Evolutionary conservation across 2,329 filamentous ascomycete genomes (phyloP).

Genomic region (Davidsoniella virescens): DNA sequence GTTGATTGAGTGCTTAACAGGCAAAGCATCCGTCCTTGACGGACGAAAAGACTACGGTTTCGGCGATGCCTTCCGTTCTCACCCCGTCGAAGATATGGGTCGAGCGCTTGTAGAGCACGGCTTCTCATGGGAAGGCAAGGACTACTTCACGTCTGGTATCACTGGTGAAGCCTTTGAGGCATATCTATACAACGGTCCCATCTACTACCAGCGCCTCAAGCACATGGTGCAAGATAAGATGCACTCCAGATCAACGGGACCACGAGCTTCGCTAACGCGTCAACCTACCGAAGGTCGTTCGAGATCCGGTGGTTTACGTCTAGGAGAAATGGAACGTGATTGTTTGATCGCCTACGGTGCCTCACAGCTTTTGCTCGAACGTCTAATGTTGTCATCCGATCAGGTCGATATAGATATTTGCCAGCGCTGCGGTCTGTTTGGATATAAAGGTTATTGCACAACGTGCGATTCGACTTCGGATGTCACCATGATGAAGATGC

Average conservation of each 20-base stretch:
- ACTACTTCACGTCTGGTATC: constrained; percentile 88
- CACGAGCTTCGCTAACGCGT: constrained; percentile 77
- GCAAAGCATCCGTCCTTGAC: constrained; percentile 78
- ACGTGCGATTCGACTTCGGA: constrained; percentile 73
- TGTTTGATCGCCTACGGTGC: constrained; percentile 95
- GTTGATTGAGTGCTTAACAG: constrained; percentile 84
- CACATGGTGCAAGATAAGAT: constrained; percentile 99
- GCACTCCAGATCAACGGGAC: constrained; percentile 86
- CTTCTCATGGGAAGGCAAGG: constrained; percentile 94
- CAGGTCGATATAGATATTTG: constrained; percentile 86
- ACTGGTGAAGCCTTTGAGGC: constrained; percentile 87
- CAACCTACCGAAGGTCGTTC: constrained; percentile 95
- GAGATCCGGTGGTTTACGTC: constrained; percentile 73
- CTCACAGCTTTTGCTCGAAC: constrained; percentile 76
- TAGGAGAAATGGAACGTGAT: constrained; percentile 98
- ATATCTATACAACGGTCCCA: constrained; percentile 96
- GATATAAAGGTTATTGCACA: constrained; percentile 88
- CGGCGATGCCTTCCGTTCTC: constrained; percentile 63
- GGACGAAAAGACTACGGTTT: constrained; percentile 78
- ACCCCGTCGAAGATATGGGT: constrained; percentile 79
- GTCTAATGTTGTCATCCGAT: constrained; percentile 88
- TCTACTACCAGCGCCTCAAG: constrained; percentile 99
- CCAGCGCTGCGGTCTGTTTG: constrained; percentile 85
- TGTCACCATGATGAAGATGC: constrained; percentile 88
- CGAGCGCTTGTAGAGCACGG: constrained; percentile 70